phyloP scores from a whole-genome alignment of 2,329 filamentous ascomycete genomes.

The Aspergillus aculeatus region DNA sequence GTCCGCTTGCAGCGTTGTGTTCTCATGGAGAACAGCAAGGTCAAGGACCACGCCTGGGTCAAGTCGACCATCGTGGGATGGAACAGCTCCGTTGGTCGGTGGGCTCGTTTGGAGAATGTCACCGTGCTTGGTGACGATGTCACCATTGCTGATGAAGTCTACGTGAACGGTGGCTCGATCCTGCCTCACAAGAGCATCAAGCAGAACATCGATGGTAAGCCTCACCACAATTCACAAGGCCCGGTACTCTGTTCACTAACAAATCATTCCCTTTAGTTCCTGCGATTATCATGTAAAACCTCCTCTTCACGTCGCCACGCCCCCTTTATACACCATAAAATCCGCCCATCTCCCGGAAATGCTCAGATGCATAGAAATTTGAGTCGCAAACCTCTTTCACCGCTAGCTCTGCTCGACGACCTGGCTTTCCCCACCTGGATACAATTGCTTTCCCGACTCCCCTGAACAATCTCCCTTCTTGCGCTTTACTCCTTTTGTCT shows the following conservation, averaged over 20 bases:
- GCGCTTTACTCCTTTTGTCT: conserved; percentile 16
- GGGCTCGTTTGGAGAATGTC: conserved; percentile 96
- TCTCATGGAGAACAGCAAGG: conserved; percentile 81
- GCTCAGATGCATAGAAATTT: conserved; percentile 38
- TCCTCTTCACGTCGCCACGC: conserved; percentile 29
- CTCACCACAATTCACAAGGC: background rate
- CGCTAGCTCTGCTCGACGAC: conserved; percentile 6
- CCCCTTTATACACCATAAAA: conserved; percentile 22
- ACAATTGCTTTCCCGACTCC: conserved; percentile 2
- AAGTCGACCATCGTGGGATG: conserved; percentile 98
- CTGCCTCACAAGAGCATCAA: conserved; percentile 99
- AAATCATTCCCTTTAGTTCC: conserved; percentile 35
- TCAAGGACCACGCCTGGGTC: conserved; percentile 98
- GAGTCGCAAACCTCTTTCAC: conserved; percentile 28
- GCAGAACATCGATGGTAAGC: conserved; percentile 82
- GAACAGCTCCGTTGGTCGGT: conserved; percentile 94
- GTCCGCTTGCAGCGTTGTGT: conserved; percentile 93
- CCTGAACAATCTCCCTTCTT: conserved; percentile 19
- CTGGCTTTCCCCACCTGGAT: conserved; percentile 4
- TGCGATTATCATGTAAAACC: conserved; percentile 50
- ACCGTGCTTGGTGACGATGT: conserved; percentile 98
- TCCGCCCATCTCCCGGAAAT: conserved; percentile 26
- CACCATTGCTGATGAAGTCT: conserved; percentile 95
- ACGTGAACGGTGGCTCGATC: conserved; percentile 94
- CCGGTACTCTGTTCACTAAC: background rate